Base-by-base conservation (phyloP, 352 stramenopile genomes). In the Phytophthora tentaculata region DNA sequence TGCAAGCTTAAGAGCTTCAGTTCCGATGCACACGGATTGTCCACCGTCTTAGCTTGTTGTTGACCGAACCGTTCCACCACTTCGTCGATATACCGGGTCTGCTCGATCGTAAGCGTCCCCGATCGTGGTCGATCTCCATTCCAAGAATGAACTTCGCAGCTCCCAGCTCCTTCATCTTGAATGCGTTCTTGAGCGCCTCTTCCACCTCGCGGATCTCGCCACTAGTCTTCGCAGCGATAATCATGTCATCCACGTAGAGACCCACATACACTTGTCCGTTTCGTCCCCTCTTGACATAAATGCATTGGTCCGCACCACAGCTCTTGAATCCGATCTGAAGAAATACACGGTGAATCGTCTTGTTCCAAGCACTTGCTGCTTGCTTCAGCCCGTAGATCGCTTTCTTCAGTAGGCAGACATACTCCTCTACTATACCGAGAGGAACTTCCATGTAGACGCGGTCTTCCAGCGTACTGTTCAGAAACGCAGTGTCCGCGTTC, bases 1-100 rank as follows among this genome's bases (percentile, higher is more conserved):
- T 14, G 45, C 22, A 13, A 8, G 3, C 6, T 26, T 10, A 5
- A 32, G 7, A 52, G 10, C 20, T 16, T 52, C 43, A 50, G 22
- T 24, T 50, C n/a, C 12, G 45, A 29, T 52, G 13, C 45, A 26
- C 45, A 52, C 20, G 45, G 45, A 16, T 35, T 52, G 14, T 50
- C 22, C 6, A 52, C 45, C 2, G 19, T 6, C 45, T 52, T 52
- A 9, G 22, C 45, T 10, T 35, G 2, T n/a, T 32, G 20, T 19
- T 32, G 45, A 52, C 22, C 6, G 13, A 52, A 52, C 4, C 45
- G 22, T 7, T 29, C 24, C 7, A n/a, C 45, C 45, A 29, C 20
- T 6, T n/a, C 45, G 10, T 35, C 20, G 3, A 19, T 52, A 2
- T 32, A 52, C 4, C 45, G 45, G 2, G 45, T 52, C 8, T 52